These are phyloP conservation scores for Pseudocercospora musae DNA, from an alignment of 2,329 filamentous ascomycete genomes.

Conservation along the genomic window DNA sequence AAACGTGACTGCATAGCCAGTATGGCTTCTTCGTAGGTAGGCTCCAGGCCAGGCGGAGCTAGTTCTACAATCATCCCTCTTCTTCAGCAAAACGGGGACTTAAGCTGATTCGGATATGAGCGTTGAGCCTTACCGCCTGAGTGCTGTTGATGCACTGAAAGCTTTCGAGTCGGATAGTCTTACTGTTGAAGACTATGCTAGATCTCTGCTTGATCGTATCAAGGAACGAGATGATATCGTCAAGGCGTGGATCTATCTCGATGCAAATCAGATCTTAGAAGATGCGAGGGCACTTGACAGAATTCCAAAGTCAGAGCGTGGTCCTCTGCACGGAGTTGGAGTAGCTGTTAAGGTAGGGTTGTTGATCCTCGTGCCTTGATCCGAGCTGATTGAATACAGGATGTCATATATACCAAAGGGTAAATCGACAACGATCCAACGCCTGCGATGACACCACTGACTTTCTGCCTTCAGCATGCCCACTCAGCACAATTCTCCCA, in stretches of 20 bases:
- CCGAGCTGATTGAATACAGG: constrained; percentile 28
- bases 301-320: constrained; percentile 48
- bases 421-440: constrained; percentile 26
- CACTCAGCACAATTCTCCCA: constrained; percentile 54
- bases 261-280: constrained; percentile 46
- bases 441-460: neutral
- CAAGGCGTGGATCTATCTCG: constrained; percentile 52
- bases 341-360: constrained; percentile 52
- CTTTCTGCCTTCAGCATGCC: constrained; percentile 48
- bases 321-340: constrained; percentile 56
- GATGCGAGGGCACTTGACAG: constrained; percentile 51
- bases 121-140: constrained; percentile 32
- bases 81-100: neutral
- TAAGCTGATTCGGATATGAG: constrained; percentile 2
- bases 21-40: constrained; percentile 8
- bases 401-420: constrained; percentile 56
- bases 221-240: constrained; percentile 45
- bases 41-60: neutral
- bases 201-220: constrained; percentile 48
- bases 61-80: neutral
- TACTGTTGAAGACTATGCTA: constrained; percentile 51
- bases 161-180: constrained; percentile 42
- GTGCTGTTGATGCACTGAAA: constrained; percentile 43
- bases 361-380: neutral
- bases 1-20: neutral